Evolutionary conservation across 2,329 filamentous ascomycete genomes (phyloP), one percentile per base, ranked within the genome.

Genomic region (Botryosphaeria agaves): DNA sequence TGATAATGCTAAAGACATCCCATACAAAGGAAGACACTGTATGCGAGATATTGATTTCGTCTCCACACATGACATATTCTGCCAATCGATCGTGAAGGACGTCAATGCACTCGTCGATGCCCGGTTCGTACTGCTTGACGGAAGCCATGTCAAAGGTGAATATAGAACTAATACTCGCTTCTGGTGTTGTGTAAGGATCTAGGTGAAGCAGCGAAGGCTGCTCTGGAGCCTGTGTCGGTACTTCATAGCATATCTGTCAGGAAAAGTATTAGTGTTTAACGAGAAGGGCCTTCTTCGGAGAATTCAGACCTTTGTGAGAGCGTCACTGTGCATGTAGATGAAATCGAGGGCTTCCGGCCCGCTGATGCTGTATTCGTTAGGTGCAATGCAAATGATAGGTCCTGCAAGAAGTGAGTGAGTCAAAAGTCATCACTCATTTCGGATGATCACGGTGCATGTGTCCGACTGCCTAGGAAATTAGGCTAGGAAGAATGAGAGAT

Each of bases 221-320:
- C 36, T 19, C 37, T 38, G 8, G 39, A 25, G 15, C 41, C 31
- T 2, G 36, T 34, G 14, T 34, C 37, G 16, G 38, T 33, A n/a
- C 38, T 33, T 14, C 39, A 32, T 12, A 18, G 37, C 32, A 30
- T 36, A 34, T 6, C 35, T 32, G 34, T 30, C 35, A 12, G 33
- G 30, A n/a, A 38, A 9, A 26, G 15, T 24, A 16, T 23, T 17
- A 15, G 14, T 14, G 14, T n/a, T 18, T 5, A 14, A 18, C 15
- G 31, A 9, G 12, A 17, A 27, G 23, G 14, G 38, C 32, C 14
- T 36, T 39, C 41, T 18, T 7, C 9, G 15, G n/a, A 5, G 14
- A 36, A 27, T 42, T 41, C 34, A 36, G 8, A 27, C 34, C 28
- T 42, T 42, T 16, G 51, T 14, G 43, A 45, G 36, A 15, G 40